These are phyloP conservation scores for Eragrostis curvula DNA, from an alignment of 176 grass and related monocot species.

Conservation along the genomic window DNA sequence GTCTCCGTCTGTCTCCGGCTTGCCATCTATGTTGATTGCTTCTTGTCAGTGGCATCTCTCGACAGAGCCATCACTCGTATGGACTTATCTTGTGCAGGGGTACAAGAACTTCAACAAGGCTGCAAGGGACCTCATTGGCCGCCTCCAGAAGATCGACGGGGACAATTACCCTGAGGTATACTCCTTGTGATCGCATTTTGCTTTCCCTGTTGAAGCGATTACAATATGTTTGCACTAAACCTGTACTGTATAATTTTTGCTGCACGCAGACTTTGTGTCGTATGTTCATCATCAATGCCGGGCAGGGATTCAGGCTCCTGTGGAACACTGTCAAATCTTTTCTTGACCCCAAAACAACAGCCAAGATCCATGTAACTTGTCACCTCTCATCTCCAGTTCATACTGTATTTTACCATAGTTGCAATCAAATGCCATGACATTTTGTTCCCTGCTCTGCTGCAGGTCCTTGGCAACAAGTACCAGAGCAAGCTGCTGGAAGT, in stretches of 20 bases:
- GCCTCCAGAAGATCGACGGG: slow-evolving; percentile 90
- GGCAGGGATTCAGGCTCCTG: slow-evolving; percentile 87
- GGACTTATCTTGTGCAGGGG: slow-evolving; percentile 43
- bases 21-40: too few relatives aligned
- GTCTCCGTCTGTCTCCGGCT: neutral
- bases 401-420: neutral
- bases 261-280: slow-evolving; percentile 76
- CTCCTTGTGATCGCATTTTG: neutral
- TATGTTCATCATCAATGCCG: slow-evolving; percentile 99
- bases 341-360: slow-evolving; percentile 92
- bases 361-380: slow-evolving; percentile 87
- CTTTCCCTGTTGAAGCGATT: neutral
- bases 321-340: slow-evolving; percentile 99
- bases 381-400: neutral
- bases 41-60: neutral
- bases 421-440: neutral
- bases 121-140: slow-evolving; percentile 81
- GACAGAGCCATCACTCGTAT: too few relatives aligned
- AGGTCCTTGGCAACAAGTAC: slow-evolving; percentile 95
- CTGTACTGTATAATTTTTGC: too few relatives aligned
- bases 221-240: too few relatives aligned
- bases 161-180: slow-evolving; percentile 97
- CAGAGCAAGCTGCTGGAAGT: slow-evolving; percentile 94
- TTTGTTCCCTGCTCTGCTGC: neutral
- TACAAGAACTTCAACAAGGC: slow-evolving; percentile 96